These are phyloP conservation scores for Grosmannia huntii DNA, from an alignment of 2,329 filamentous ascomycete species.

Conservation along the genomic window DNA sequence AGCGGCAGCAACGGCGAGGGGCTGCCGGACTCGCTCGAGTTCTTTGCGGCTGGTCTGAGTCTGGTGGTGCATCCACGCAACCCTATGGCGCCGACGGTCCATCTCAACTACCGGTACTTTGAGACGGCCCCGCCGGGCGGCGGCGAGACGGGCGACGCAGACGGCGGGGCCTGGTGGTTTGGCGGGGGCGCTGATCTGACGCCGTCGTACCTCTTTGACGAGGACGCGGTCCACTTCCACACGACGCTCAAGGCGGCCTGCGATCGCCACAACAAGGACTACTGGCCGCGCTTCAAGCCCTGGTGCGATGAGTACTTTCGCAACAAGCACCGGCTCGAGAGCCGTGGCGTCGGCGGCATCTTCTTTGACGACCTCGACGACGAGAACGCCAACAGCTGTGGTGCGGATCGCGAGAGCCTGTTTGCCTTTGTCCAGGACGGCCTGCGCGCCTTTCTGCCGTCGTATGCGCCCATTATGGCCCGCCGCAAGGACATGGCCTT, in stretches of 20 bases:
- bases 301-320: constrained; percentile 98
- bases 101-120: constrained; percentile 97
- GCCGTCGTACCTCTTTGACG: constrained; percentile 87
- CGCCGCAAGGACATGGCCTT: constrained; percentile 86
- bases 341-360: constrained; percentile 83
- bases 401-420: constrained; percentile 62
- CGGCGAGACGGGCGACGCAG: constrained; percentile 34
- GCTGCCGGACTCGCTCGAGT: constrained; percentile 64
- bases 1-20: constrained; percentile 38
- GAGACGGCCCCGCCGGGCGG: constrained; percentile 83
- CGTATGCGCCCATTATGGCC: constrained; percentile 80
- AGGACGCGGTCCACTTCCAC: constrained; percentile 96
- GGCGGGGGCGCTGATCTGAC: constrained; percentile 91
- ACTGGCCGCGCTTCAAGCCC: constrained; percentile 90
- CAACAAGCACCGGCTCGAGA: constrained; percentile 81
- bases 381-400: constrained; percentile 42
- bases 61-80: constrained; percentile 89
- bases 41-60: constrained; percentile 89
- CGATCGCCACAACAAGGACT: constrained; percentile 82
- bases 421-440: constrained; percentile 85
- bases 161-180: constrained; percentile 88
- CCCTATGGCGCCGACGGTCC: constrained; percentile 93
- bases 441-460: constrained; percentile 75
- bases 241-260: constrained; percentile 83
- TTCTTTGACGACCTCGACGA: constrained; percentile 98